Conservation (phyloP, 805 yeast species). For the Suhomyces sp. region DNA sequence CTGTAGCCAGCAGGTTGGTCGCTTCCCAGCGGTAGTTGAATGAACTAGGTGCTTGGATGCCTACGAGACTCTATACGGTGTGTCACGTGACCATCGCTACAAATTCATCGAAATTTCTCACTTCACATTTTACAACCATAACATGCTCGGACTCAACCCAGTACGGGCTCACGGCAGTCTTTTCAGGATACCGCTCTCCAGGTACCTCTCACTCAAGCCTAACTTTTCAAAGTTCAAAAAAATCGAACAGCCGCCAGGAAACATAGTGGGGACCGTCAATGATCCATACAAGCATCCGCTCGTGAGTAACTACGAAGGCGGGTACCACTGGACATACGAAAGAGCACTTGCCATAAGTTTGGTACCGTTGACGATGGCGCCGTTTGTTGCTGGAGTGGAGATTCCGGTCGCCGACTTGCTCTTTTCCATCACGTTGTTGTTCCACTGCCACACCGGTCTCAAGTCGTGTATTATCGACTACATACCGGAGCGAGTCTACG, state of each 20-base stretch:
- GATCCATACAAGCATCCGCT: slow-evolving; percentile 77
- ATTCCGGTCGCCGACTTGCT: slow-evolving; percentile 70
- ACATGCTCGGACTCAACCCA: neutral
- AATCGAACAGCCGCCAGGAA: slow-evolving; percentile 83
- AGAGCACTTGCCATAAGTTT: slow-evolving; percentile 64
- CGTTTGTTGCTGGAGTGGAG: slow-evolving; percentile 72
- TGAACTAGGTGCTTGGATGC: no score
- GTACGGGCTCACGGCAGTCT: neutral
- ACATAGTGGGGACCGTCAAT: slow-evolving; percentile 88
- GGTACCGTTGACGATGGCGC: slow-evolving; percentile 73
- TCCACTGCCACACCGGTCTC: slow-evolving; percentile 84
- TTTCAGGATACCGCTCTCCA: neutral
- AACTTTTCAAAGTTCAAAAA: slow-evolving; percentile 49
- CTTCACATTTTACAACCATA: neutral
- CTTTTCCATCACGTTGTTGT: slow-evolving; percentile 61
- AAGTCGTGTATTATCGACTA: slow-evolving; percentile 91
- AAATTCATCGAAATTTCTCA: neutral
- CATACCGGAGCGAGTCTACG: slow-evolving; percentile 83
- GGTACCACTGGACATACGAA: slow-evolving; percentile 93
- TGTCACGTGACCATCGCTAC: neutral
- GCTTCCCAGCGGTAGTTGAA: no score
- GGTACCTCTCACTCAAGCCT: slow-evolving; percentile 31
- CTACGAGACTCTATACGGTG: no score
- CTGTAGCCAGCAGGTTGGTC: no score
- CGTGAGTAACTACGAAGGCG: slow-evolving; percentile 67